Evolutionary conservation across 2,329 filamentous ascomycete species (phyloP).

Genomic region (Lachnellula subtilissima): DNA sequence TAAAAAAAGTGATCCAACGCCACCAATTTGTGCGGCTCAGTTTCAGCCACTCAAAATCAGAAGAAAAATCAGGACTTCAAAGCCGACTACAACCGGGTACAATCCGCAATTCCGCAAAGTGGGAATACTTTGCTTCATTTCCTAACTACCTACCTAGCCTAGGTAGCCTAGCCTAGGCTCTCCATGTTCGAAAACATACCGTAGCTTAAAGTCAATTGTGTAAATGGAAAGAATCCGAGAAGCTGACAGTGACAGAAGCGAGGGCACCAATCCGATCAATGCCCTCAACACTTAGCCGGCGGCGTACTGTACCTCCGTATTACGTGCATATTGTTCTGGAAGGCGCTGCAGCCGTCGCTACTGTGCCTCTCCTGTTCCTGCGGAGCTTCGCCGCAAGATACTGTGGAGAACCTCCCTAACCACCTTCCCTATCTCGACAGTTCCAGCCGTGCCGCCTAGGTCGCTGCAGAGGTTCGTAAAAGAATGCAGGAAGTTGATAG

Average conservation of each 20-base stretch:
- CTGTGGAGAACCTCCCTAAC: conserved; percentile 66
- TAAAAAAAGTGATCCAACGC: too few relatives aligned
- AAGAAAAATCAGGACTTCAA: neutral
- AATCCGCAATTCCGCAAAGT: neutral
- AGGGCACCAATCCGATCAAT: neutral
- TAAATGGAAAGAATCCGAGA: neutral
- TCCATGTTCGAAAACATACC: neutral
- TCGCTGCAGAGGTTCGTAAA: neutral
- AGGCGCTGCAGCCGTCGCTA: neutral
- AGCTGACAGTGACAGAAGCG: neutral
- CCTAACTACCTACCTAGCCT: neutral
- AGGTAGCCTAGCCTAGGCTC: too few relatives aligned
- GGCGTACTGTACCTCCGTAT: neutral
- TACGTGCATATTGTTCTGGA: neutral
- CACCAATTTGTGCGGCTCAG: too few relatives aligned
- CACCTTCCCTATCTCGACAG: conserved; percentile 71
- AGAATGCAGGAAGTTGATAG: neutral
- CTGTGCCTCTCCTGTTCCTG: neutral
- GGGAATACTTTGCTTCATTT: neutral
- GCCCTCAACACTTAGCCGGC: neutral
- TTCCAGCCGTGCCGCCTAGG: conserved; percentile 44
- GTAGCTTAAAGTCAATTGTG: neutral
- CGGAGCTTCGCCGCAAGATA: conserved; percentile 42
- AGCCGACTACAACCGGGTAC: neutral
- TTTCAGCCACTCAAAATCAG: too few relatives aligned